Evolutionary conservation across 1,284 basidiomycete species (phyloP), one percentile per base, ranked within the genome.

Genomic region (Austroboletus niveus): DNA sequence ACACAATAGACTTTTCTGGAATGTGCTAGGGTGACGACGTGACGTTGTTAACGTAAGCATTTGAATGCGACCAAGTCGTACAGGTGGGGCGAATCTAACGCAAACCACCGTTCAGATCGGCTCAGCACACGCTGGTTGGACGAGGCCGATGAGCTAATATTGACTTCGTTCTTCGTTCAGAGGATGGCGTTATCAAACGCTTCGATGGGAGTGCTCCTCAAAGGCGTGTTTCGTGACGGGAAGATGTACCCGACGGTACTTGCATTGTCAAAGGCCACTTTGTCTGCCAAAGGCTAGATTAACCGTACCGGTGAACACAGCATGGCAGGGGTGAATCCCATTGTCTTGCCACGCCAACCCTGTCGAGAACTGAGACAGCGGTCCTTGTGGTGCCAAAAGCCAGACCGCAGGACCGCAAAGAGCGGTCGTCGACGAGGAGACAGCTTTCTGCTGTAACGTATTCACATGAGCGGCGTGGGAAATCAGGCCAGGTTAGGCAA

Each of bases 391-490:
- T 32, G 51, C 27, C 54, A 56, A 60, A 53, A 59, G 22, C 22
- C 22, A 17, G 17, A 17, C 17, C 17, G 17, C 17, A 17, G 17
- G 17, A 17, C 17, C 17, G 17, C 17, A 17, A 17, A 17, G 17
- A 17, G 17, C 17, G 17, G 17, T 31, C 30, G 30, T 31, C 30
- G 30, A 31, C 30, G 15, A 14, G 14, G n/a, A 9, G 12, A 14
- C 12, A 6, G 27, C 6, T 29, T 29, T 36, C 35, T n/a, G 7
- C 27, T 27, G 27, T 27, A 27, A 49, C 52, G 56, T 56, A 43
- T 54, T 51, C 54, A 48, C 47, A 53, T 41, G 38, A 24, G 47
- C 62, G 68, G 66, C 68, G 68, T 69, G 68, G 42, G 47, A 62
- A 44, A 30, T 5, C 0, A 0, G 0, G 1, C 48, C 49, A 42